phyloP scores from a whole-genome alignment of 768 basidiomycete genomes.

The Pulveroboletus ravenelii region DNA sequence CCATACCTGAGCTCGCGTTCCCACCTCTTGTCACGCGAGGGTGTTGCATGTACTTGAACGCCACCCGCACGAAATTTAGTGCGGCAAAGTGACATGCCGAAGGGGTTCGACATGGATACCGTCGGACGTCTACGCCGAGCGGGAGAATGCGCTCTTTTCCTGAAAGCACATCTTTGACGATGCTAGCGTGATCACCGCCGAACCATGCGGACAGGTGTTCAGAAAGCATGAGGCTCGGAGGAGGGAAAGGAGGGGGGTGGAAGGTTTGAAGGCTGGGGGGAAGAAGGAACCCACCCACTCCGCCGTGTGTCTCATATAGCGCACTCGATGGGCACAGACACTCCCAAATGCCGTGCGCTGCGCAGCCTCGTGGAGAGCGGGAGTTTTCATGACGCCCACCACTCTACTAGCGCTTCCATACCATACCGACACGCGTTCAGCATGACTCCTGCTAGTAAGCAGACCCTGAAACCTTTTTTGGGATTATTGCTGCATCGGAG shows the following conservation, averaged over 20 bases:
- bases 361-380: constrained; percentile 10
- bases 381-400: constrained; percentile 10
- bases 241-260: background rate
- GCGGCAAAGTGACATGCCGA: constrained; percentile 61
- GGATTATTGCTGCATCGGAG: too few relatives aligned
- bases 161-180: constrained; percentile 21
- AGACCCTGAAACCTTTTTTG: too few relatives aligned
- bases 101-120: constrained; percentile 35
- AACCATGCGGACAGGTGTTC: constrained; percentile 14
- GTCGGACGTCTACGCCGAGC: constrained; percentile 39
- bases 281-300: background rate
- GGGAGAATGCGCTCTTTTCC: constrained; percentile 42
- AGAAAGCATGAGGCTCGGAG: constrained; percentile 6
- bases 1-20: background rate
- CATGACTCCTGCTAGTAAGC: background rate
- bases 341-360: background rate
- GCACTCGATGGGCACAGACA: constrained; percentile 5
- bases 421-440: background rate
- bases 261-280: background rate
- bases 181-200: constrained; percentile 1
- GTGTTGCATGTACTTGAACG: constrained; percentile 29
- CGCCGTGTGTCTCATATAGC: constrained; percentile 14
- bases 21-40: background rate
- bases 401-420: constrained; percentile 5
- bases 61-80: constrained; percentile 53